Base-by-base conservation (phyloP, 2,329 filamentous ascomycete genomes). In the Bipolaris gigantea region DNA sequence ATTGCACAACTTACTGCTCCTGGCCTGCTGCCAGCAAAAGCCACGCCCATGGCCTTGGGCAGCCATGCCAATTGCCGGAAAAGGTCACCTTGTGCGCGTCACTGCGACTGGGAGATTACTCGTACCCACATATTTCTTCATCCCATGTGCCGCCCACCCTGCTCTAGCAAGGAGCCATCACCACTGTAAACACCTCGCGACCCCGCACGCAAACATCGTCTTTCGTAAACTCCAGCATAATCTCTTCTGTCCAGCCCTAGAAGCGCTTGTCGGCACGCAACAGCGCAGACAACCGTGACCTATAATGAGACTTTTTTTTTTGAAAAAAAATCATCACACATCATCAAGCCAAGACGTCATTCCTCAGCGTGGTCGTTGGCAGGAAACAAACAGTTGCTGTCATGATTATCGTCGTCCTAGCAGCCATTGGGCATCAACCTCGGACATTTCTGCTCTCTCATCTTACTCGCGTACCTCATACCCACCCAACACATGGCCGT, bases 401-500 rank as follows among this genome's bases (percentile, higher is more conserved):
- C 36, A 23, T 40, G 11, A 16, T 15, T 19, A 32, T 32, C 25
- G 25, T 42, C 25, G 39, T 30, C 7, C n/a, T 18, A 30, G 16
- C 23, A 23, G 21, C 8, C 39, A 27, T 42, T 42, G 39, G 39
- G 39, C 39, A 42, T 41, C 39, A 41, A 41, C n/a, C 39, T 16
- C 25, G 15, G 15, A 18, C 39, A 42, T 30, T 41, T n/a, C 25
- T 42, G 23, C 30, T 30, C n/a, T 30, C n/a, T 18, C 33, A 21
- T 43, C 41, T 50, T 57, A 60, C 40, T 51, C 43, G 41, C 54
- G 52, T 54, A 50, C 57, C 38, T 66, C 63, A 52, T 64, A 70
- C 11, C 63, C 64, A 13, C 64, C 64, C 30, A 69, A 33, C 34
- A 61, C 62, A 34, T 73, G 63, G 16, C 49, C 50, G 9, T 54